phyloP scores from a whole-genome alignment of 2,329 filamentous ascomycete species.

The Orbilia blumenaviensis region DNA sequence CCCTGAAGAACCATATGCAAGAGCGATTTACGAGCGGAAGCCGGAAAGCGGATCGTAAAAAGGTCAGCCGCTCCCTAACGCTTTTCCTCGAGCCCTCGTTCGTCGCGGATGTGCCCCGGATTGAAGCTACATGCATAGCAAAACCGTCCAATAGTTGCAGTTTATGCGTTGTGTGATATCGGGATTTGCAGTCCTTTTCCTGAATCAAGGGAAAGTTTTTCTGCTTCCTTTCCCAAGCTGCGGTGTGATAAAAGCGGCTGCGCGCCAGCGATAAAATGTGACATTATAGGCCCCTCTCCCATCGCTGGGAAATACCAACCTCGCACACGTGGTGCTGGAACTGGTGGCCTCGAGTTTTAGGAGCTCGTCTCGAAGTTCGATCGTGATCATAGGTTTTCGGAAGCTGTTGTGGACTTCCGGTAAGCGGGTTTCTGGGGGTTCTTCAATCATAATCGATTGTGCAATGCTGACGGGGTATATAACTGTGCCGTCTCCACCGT shows the following conservation, averaged over 20 bases:
- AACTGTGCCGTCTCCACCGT: constrained; percentile 23
- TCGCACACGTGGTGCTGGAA: constrained; percentile 34
- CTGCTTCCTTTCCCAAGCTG: constrained; percentile 34
- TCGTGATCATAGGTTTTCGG: constrained; percentile 31
- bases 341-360: constrained; percentile 18
- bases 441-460: constrained; percentile 28
- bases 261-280: constrained; percentile 53
- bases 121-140: constrained; percentile 43
- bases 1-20: constrained; percentile 17
- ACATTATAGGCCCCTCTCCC: constrained; percentile 45
- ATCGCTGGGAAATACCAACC: constrained; percentile 36
- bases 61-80: constrained; percentile 20
- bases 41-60: constrained; percentile 26
- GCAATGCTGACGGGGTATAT: constrained; percentile 43
- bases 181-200: constrained; percentile 6
- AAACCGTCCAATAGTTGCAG: constrained; percentile 20
- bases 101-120: constrained; percentile 51
- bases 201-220: constrained; percentile 32
- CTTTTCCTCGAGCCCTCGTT: constrained; percentile 35
- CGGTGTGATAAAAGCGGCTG: constrained; percentile 53
- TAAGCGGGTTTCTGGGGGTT: constrained; percentile 23
- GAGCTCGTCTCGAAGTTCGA: constrained; percentile 8
- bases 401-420: constrained; percentile 39
- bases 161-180: constrained; percentile 51
- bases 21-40: constrained; percentile 41